These are phyloP conservation scores for Cladorrhinum sp. DNA, from an alignment of 2,329 filamentous ascomycete genomes.

Conservation along the genomic window DNA sequence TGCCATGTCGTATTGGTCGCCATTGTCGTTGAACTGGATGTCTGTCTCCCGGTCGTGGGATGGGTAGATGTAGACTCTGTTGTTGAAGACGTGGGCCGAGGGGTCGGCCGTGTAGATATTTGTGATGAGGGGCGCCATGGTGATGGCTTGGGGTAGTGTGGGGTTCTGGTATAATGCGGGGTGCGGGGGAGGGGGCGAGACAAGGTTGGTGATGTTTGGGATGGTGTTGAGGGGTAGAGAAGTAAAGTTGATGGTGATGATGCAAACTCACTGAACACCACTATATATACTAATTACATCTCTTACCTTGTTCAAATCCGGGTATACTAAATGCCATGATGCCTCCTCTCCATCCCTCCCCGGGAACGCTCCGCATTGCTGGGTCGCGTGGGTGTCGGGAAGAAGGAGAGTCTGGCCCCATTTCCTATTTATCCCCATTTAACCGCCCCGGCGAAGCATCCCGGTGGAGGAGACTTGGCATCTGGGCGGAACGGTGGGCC, in stretches of 20 bases:
- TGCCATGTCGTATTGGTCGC: constrained; percentile 80
- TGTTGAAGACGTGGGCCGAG: constrained; percentile 76
- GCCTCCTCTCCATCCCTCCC: not conserved
- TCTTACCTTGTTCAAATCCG: not conserved
- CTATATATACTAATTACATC: constrained; percentile 12
- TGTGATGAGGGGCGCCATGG: constrained; percentile 62
- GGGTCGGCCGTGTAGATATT: constrained; percentile 77
- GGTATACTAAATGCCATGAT: not conserved
- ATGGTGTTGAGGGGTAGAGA: not conserved
- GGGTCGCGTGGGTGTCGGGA: constrained; percentile 26
- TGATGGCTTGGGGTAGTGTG: constrained; percentile 26
- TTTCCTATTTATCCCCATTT: constrained; percentile 38
- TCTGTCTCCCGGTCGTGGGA: constrained; percentile 75
- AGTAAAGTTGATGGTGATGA: not conserved
- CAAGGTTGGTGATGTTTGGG: not conserved
- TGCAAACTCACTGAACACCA: not conserved
- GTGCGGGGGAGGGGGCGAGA: constrained; percentile 12
- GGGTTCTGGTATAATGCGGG: not conserved
- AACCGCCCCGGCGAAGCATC: constrained; percentile 29
- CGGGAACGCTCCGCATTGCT: constrained; percentile 10
- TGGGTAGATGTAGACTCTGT: constrained; percentile 74
- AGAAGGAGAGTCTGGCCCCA: constrained; percentile 19
- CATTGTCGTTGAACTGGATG: constrained; percentile 77
- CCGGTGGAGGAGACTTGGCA: constrained; percentile 21
- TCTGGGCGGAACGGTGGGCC: constrained; percentile 18